Conservation (phyloP, 768 basidiomycete genomes). For the Pisolithus tinctorius region DNA sequence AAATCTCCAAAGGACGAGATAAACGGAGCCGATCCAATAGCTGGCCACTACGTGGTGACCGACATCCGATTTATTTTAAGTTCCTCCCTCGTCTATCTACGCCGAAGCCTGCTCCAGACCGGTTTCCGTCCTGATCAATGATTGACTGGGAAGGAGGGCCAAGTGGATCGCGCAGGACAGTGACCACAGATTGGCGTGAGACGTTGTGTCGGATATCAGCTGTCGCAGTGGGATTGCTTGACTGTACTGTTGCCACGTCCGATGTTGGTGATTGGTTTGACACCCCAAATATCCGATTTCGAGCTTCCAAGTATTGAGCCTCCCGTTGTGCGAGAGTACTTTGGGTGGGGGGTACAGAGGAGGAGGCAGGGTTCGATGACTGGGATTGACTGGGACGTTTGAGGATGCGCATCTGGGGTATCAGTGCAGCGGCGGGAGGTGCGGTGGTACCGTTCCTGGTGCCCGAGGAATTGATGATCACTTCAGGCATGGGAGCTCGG, state of each 20-base stretch:
- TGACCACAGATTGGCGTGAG: conserved; percentile 3
- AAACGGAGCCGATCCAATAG: background rate
- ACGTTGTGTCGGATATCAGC: background rate
- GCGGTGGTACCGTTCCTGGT: conserved; percentile 36
- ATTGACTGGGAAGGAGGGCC: conserved; percentile 19
- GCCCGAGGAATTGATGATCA: conserved; percentile 40
- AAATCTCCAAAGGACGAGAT: background rate
- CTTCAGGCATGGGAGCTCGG: conserved; percentile 59
- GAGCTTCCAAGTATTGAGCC: conserved; percentile 64
- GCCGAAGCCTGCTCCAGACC: conserved; percentile 22
- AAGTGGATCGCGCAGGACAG: conserved; percentile 26
- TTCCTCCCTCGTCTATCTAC: conserved; percentile 17
- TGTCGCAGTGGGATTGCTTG: background rate
- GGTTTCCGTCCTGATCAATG: conserved; percentile 2
- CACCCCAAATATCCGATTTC: conserved; percentile 64
- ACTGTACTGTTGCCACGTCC: background rate
- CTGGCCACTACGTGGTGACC: no score
- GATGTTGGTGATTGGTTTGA: background rate
- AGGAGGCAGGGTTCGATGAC: conserved; percentile 1
- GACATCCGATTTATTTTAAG: background rate
- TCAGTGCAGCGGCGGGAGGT: conserved; percentile 50
- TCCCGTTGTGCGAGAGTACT: conserved; percentile 55
- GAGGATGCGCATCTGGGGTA: conserved; percentile 61
- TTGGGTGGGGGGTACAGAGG: conserved; percentile 8
- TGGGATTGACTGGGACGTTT: conserved; percentile 47